These are phyloP conservation scores for Kwoniella botswanensis DNA, from an alignment of 768 basidiomycete species.

Conservation along the genomic window DNA sequence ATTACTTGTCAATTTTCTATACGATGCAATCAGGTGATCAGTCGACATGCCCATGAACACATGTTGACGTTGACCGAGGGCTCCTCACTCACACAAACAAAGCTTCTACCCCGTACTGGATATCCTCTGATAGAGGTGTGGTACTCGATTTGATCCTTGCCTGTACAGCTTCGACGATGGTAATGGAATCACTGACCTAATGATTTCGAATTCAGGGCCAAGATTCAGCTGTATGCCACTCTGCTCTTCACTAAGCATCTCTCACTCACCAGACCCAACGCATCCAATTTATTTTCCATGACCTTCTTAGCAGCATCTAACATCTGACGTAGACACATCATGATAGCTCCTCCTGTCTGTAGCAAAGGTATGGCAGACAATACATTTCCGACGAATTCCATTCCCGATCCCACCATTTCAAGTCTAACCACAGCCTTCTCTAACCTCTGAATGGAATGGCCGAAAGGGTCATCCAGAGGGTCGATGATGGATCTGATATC, in stretches of 20 bases:
- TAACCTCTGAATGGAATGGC: slow-evolving; percentile 2
- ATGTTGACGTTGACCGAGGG: no score
- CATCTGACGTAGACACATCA: slow-evolving; percentile 6
- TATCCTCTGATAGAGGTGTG: slow-evolving; percentile 5
- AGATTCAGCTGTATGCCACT: no score
- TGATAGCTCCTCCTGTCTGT: slow-evolving; percentile 4
- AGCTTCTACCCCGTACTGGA: slow-evolving; percentile 5
- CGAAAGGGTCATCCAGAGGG: neutral
- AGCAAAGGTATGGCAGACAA: slow-evolving; percentile 7
- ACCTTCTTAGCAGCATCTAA: slow-evolving; percentile 5
- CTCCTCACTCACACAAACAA: slow-evolving; percentile 5
- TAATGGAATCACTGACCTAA: slow-evolving; percentile 20
- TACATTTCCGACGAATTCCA: slow-evolving; percentile 9
- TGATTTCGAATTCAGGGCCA: no score
- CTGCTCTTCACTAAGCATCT: no score
- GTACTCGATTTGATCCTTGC: neutral
- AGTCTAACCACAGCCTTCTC: slow-evolving; percentile 11
- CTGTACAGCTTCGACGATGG: slow-evolving; percentile 16
- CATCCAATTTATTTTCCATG: slow-evolving; percentile 11
- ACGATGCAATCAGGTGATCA: neutral
- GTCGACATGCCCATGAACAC: no score
- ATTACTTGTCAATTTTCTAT: slow-evolving; percentile 13
- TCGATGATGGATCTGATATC: neutral
- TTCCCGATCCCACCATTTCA: neutral
- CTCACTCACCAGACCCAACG: slow-evolving; percentile 17